A percentile compares a stretch with the other conserved stretches of the same genome.
phyloP scores from a whole-genome alignment of 148 eudicot genomes.

The Rhododendron simsii region DNA sequence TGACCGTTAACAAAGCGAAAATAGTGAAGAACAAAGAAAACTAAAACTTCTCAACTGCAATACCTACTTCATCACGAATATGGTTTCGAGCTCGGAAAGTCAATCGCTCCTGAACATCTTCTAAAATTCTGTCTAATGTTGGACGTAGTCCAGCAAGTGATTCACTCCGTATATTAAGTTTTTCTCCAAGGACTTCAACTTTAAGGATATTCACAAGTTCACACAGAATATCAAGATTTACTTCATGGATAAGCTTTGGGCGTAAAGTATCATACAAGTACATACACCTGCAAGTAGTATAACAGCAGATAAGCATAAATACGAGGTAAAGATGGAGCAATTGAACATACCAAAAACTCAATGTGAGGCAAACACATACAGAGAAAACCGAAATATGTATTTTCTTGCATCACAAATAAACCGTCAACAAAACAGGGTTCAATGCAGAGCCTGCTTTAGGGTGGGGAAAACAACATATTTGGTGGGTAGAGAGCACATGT shows the following conservation, averaged over 20 bases:
- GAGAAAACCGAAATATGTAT: not conserved
- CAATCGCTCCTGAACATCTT: conserved; percentile 91
- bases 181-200: conserved; percentile 92
- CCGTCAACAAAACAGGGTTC: not conserved
- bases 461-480: not conserved
- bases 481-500: not conserved
- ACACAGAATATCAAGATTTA: conserved; percentile 86
- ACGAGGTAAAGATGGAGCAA: not conserved
- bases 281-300: conserved; percentile 73
- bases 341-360: not conserved
- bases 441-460: not conserved
- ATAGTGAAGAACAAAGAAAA: not conserved
- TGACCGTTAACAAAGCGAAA: not conserved
- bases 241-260: conserved; percentile 93
- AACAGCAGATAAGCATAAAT: conserved; percentile 6
- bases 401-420: not conserved
- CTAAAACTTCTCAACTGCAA: not conserved
- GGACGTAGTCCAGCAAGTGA: conserved; percentile 90
- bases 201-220: conserved; percentile 95
- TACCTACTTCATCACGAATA: conserved; percentile 87
- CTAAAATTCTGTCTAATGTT: conserved; percentile 83
- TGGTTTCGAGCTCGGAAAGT: conserved; percentile 96
- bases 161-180: conserved; percentile 71
- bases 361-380: not conserved
- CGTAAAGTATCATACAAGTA: conserved; percentile 94